Evolutionary conservation across 371 early-diverging fungal species (phyloP).

Genomic region (Lichtheimia corymbifera): DNA sequence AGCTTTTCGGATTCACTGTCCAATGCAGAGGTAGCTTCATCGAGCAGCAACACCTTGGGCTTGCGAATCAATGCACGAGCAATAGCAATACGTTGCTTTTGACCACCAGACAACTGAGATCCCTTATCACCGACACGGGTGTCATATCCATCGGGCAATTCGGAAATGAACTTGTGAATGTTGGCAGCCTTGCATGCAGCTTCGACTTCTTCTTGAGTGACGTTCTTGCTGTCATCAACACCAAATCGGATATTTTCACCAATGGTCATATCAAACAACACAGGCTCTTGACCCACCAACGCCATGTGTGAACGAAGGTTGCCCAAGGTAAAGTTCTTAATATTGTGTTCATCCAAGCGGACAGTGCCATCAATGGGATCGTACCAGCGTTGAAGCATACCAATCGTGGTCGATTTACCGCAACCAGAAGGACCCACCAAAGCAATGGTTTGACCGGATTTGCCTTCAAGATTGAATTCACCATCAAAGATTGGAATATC

Average conservation of each 20-base stretch:
- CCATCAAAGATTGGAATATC: conserved; percentile 77
- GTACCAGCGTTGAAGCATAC: conserved; percentile 85
- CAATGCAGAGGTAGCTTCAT: conserved; percentile 95
- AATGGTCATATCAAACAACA: conserved; percentile 77
- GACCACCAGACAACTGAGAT: conserved; percentile 45
- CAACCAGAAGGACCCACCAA: conserved; percentile 41
- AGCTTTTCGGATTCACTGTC: conserved; percentile 87
- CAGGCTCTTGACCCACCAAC: conserved; percentile 88
- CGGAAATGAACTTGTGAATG: conserved; percentile 74
- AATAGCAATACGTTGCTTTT: conserved; percentile 35
- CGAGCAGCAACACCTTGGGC: conserved; percentile 85
- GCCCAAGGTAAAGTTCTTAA: conserved; percentile 58
- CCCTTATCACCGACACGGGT: conserved; percentile 79
- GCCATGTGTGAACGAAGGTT: conserved; percentile 75
- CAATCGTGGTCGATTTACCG: conserved; percentile 84
- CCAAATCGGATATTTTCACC: conserved; percentile 79
- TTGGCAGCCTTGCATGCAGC: conserved; percentile 66
- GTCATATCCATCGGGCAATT: conserved; percentile 73
- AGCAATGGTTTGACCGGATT: conserved; percentile 79
- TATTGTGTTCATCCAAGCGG: conserved; percentile 65
- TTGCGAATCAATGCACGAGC: conserved; percentile 77
- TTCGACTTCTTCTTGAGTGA: conserved; percentile 61
- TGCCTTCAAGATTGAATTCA: conserved; percentile 66
- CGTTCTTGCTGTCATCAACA: conserved; percentile 38
- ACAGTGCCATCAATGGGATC: conserved; percentile 68